A percentile compares a stretch with the other conserved stretches of the same genome.
phyloP scores from a whole-genome alignment of 768 basidiomycete genomes.

The Gyrodon lividus region DNA sequence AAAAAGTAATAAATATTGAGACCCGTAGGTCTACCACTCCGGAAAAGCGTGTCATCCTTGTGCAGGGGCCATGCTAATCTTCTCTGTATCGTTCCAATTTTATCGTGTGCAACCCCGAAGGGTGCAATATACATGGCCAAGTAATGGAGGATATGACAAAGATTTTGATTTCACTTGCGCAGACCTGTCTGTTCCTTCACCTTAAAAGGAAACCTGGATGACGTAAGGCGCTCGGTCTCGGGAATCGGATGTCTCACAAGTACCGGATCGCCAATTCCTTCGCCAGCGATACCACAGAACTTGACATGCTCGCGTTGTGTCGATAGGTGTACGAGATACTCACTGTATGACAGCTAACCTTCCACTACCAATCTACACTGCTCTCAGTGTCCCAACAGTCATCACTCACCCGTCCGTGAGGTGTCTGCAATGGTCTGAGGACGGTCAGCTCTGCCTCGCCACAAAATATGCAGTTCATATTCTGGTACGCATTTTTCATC shows the following conservation, averaged over 20 bases:
- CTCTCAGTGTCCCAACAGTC: constrained; percentile 58
- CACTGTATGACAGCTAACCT: neutral
- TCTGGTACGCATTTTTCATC: constrained; percentile 44
- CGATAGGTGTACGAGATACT: neutral
- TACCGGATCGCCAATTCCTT: too few relatives aligned
- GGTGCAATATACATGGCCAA: constrained; percentile 42
- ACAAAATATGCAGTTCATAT: constrained; percentile 69
- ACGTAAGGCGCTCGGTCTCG: too few relatives aligned
- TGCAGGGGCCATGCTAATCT: constrained; percentile 99
- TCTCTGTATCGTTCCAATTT: constrained; percentile 99
- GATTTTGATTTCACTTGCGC: neutral
- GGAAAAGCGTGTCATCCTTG: constrained; percentile 99
- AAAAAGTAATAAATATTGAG: constrained; percentile 45
- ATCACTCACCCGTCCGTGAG: constrained; percentile 56
- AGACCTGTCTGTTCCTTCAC: too few relatives aligned
- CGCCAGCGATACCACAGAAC: too few relatives aligned
- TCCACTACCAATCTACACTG: constrained; percentile 41
- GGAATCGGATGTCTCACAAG: too few relatives aligned
- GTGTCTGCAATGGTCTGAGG: constrained; percentile 70
- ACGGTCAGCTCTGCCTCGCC: constrained; percentile 69
- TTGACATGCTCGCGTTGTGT: too few relatives aligned
- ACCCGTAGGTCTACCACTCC: constrained; percentile 71
- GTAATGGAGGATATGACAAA: neutral
- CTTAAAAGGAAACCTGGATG: too few relatives aligned
- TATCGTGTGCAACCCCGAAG: constrained; percentile 89